Conservation (phyloP, 371 early-diverging fungal species). For the Paraphysoderma sedebokerense region DNA sequence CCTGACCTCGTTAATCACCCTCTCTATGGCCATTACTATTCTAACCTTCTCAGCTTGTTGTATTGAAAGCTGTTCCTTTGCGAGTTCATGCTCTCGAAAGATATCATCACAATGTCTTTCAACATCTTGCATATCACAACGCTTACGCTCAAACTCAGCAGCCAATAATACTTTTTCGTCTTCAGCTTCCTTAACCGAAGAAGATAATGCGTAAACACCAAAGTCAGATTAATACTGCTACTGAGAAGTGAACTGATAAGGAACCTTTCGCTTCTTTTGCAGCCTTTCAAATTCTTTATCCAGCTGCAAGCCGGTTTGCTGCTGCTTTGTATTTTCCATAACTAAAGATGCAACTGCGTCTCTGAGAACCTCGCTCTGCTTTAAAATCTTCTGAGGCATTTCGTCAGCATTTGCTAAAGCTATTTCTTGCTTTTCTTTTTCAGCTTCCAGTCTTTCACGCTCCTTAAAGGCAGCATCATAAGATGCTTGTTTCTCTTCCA, state of each 20-base stretch:
- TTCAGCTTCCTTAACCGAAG: constrained; percentile 17
- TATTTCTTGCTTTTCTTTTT: constrained; percentile 23
- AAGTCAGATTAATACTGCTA: background rate
- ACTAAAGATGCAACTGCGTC: constrained; percentile 28
- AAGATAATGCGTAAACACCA: background rate
- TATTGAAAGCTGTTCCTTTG: constrained; percentile 24
- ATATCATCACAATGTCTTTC: constrained; percentile 16
- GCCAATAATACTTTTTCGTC: constrained; percentile 18
- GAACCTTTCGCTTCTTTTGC: constrained; percentile 14
- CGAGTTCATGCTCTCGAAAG: constrained; percentile 29
- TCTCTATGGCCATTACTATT: constrained; percentile 16
- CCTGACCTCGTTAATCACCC: no score
- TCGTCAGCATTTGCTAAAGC: constrained; percentile 23
- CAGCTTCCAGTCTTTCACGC: constrained; percentile 24
- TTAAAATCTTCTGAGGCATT: constrained; percentile 30
- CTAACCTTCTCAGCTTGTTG: constrained; percentile 25
- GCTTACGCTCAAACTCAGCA: constrained; percentile 15
- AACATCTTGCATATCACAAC: constrained; percentile 5
- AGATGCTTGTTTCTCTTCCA: constrained; percentile 31
- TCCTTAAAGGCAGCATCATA: constrained; percentile 21
- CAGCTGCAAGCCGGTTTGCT: constrained; percentile 16
- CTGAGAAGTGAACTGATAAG: background rate
- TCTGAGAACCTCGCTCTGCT: constrained; percentile 28
- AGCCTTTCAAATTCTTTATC: constrained; percentile 30
- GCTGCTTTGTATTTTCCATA: constrained; percentile 29